Percentiles rank a stretch among this genome's conserved stretches.
Evolutionary conservation across 768 basidiomycete species (phyloP).

Genomic region (Psilocybe sp.): DNA sequence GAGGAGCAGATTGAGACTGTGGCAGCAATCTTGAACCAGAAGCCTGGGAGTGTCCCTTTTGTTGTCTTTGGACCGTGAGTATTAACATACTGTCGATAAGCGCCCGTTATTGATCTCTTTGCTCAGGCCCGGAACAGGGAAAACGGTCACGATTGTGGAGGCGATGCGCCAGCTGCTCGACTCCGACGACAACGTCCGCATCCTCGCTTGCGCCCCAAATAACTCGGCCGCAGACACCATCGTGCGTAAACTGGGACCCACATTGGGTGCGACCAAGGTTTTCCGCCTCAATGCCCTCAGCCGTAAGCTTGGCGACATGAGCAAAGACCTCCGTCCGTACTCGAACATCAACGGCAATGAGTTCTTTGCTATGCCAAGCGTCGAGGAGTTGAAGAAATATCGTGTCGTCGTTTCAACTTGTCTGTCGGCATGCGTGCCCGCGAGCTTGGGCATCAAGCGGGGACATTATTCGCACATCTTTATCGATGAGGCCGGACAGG

Average conservation of each 20-base stretch:
- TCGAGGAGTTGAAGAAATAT: slow-evolving; percentile 37
- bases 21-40: slow-evolving; percentile 41
- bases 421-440: slow-evolving; percentile 46
- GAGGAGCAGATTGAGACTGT: slow-evolving; percentile 50
- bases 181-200: slow-evolving; percentile 35
- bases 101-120: neutral
- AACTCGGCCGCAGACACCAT: slow-evolving; percentile 69
- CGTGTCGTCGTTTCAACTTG: slow-evolving; percentile 60
- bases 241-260: slow-evolving; percentile 35
- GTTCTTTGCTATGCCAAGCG: slow-evolving; percentile 43
- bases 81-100: neutral
- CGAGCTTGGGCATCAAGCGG: slow-evolving; percentile 42
- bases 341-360: slow-evolving; percentile 35
- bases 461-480: slow-evolving; percentile 64
- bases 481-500: slow-evolving; percentile 66
- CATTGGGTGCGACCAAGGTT: slow-evolving; percentile 31
- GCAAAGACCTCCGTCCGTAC: slow-evolving; percentile 34
- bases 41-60: slow-evolving; percentile 49
- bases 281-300: slow-evolving; percentile 56
- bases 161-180: slow-evolving; percentile 55
- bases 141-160: slow-evolving; percentile 65
- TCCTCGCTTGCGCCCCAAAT: slow-evolving; percentile 66
- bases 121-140: slow-evolving; percentile 60
- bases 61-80: slow-evolving; percentile 66
- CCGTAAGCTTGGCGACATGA: slow-evolving; percentile 34